Evolutionary conservation across 371 early-diverging fungal species (phyloP), one percentile per base, ranked within the genome.

Genomic region (Mucor piriformis): DNA sequence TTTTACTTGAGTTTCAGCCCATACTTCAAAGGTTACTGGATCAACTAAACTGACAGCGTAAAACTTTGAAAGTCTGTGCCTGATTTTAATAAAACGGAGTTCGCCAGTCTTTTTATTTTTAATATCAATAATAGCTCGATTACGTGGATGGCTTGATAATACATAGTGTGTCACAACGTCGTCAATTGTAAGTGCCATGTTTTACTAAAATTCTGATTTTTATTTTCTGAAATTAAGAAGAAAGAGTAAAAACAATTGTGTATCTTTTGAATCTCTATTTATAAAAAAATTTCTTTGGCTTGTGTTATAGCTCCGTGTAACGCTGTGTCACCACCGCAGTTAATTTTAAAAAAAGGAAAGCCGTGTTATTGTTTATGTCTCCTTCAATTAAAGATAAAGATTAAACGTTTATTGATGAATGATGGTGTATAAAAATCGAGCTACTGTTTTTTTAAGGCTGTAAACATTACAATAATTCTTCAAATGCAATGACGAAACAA

Each of bases 21-120:
- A 61, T 11, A 73, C 67, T 24, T 69, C 68, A 65, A 73, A 79
- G 10, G 72, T 76, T 37, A 65, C 64, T 27, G 79, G 76, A 50
- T 73, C 64, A n/a, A 79, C 72, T 16, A 79, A 43, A 51, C 72
- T 72, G 20, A 76, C 63, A 16, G 79, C 71, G 66, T 79, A 79
- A 48, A 72, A 66, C 32, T 75, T 67, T n/a, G 72, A 57, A 3
- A 76, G 42, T 46, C 74, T 57, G 52, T 79, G 76, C 35, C 79
- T 59, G 43, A 79, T 72, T 49, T 79, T 79, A 32, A 76, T 76
- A 43, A 61, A 79, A 16, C 67, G 51, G 6, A 76, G 54, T 25
- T 65, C 59, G 6, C 68, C 72, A 8, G 74, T 70, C 13, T 63
- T 54, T 48, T 76, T 76, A 15, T 74, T 61, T 27, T 63, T 74